Conservation (phyloP, 768 basidiomycete genomes). For the Leucosporidium creatinivorum region DNA sequence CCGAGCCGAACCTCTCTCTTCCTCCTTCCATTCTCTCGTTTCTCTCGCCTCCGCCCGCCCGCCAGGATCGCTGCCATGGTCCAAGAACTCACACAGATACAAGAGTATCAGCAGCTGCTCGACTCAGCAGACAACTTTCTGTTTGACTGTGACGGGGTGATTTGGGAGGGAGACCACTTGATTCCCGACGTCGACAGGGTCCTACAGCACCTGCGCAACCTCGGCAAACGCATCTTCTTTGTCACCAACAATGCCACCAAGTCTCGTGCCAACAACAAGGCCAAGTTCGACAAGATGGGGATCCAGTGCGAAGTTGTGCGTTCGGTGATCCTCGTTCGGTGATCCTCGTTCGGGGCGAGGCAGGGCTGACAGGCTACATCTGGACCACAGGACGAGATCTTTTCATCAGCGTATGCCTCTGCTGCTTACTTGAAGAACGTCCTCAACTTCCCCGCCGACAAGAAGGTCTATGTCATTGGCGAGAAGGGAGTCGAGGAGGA, state of each 20-base stretch:
- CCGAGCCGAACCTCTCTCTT: not conserved
- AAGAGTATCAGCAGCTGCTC: slow-evolving; percentile 19
- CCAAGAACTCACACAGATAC: not conserved
- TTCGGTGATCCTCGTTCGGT: slow-evolving; percentile 6
- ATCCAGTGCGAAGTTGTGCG: slow-evolving; percentile 76
- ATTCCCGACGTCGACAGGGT: slow-evolving; percentile 27
- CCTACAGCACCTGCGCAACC: slow-evolving; percentile 26
- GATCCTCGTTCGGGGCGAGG: not conserved
- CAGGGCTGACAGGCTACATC: not conserved
- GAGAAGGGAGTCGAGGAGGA: slow-evolving; percentile 89
- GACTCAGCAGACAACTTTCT: slow-evolving; percentile 33
- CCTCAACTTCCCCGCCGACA: slow-evolving; percentile 76
- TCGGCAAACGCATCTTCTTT: slow-evolving; percentile 32
- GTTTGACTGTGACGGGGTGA: slow-evolving; percentile 37
- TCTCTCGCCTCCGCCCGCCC: too few relatives aligned
- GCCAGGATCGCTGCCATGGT: too few relatives aligned
- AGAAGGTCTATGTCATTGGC: slow-evolving; percentile 94
- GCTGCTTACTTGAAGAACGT: slow-evolving; percentile 82
- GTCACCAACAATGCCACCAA: slow-evolving; percentile 92
- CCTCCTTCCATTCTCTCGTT: not conserved
- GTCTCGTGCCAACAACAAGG: slow-evolving; percentile 76
- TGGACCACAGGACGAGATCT: slow-evolving; percentile 74
- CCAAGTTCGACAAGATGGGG: slow-evolving; percentile 83
- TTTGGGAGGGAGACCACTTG: slow-evolving; percentile 37
- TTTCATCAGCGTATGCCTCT: slow-evolving; percentile 83